Evolutionary conservation across 164 flowering plant genomes (phyloP).

Genomic region (Santalum album): DNA sequence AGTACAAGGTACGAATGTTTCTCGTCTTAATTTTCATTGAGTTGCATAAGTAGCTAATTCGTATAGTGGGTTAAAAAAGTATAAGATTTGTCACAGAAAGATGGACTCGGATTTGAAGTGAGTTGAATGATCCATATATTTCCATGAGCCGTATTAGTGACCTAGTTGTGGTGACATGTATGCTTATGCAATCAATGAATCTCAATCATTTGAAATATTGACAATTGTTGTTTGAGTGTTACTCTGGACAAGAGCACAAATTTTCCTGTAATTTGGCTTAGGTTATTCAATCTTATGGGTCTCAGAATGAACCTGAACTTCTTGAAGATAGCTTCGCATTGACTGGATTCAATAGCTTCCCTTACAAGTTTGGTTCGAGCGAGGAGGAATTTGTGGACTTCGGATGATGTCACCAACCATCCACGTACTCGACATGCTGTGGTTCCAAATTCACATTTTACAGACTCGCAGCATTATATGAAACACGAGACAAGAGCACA

Average conservation of each 20-base stretch:
- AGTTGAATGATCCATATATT: not conserved
- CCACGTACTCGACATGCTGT: slow-evolving; percentile 35
- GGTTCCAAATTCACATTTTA: slow-evolving; percentile 28
- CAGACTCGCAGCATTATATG: slow-evolving; percentile 41
- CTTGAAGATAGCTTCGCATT: slow-evolving; percentile 81
- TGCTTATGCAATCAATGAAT: no score
- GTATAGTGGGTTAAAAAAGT: no score
- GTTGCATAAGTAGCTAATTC: no score
- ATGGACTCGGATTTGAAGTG: not conserved
- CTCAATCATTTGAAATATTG: no score
- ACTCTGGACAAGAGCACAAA: no score
- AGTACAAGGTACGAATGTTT: slow-evolving; percentile 53
- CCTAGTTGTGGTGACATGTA: no score
- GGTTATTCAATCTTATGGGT: not conserved
- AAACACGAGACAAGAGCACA: slow-evolving; percentile 63
- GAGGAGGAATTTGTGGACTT: slow-evolving; percentile 84
- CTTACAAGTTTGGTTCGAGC: slow-evolving; percentile 57
- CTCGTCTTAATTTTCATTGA: not conserved
- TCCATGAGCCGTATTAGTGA: no score
- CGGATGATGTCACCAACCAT: slow-evolving; percentile 61
- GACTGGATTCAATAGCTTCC: slow-evolving; percentile 43
- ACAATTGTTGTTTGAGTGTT: no score
- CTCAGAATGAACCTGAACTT: slow-evolving; percentile 73
- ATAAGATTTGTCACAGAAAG: no score
- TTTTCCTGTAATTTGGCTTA: no score